Percentiles rank a stretch among this genome's conserved stretches.
Evolutionary conservation across 768 basidiomycete species (phyloP).

Genomic region (Suillus discolor): DNA sequence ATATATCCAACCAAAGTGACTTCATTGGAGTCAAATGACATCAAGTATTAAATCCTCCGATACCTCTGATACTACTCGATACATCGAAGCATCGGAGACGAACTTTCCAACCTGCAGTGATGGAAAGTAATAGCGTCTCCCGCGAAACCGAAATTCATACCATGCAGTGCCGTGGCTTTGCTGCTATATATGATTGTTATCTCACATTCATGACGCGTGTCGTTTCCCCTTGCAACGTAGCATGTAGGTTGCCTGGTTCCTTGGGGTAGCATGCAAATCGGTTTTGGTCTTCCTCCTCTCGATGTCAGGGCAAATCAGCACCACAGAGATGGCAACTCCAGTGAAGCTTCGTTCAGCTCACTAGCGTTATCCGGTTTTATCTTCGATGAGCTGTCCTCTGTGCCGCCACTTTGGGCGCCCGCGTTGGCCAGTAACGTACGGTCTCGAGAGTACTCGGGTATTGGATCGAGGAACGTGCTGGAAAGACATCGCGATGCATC

Average conservation of each 20-base stretch:
- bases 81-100: background rate
- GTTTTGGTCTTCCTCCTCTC: conserved; percentile 1
- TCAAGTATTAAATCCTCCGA: background rate
- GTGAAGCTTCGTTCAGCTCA: background rate
- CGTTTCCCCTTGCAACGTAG: background rate
- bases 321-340: background rate
- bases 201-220: background rate
- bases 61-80: background rate
- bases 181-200: conserved; percentile 2
- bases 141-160: background rate
- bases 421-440: background rate
- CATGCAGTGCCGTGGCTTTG: background rate
- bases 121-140: background rate
- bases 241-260: background rate
- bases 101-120: background rate
- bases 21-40: background rate
- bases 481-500: background rate
- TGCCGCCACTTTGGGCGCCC: background rate
- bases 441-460: background rate
- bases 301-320: background rate
- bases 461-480: background rate
- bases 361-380: background rate
- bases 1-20: background rate
- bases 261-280: background rate
- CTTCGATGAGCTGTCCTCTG: background rate